Conservation (phyloP, 306 rosid genomes). For the Vigna unguiculata region DNA sequence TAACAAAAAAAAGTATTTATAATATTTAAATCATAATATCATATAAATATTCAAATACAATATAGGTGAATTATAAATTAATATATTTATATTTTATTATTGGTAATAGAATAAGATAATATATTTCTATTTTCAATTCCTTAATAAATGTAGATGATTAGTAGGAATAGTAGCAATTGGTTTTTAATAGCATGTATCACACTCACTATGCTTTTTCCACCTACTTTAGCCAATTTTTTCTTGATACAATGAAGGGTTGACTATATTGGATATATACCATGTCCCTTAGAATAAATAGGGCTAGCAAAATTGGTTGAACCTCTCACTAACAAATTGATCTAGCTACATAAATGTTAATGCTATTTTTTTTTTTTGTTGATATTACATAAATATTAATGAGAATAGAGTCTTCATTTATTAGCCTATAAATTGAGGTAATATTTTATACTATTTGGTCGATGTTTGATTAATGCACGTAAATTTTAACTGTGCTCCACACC, state of each 20-base stretch:
- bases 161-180: neutral
- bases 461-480: neutral
- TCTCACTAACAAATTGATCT: neutral
- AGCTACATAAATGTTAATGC: neutral
- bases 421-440: neutral
- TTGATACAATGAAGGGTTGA: neutral
- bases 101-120: too few species aligned
- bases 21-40: too few species aligned
- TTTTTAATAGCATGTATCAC: neutral
- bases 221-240: slow-evolving; percentile 2
- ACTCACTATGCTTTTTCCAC: neutral
- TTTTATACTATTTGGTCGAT: neutral
- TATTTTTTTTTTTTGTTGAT: neutral
- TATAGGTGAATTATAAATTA: neutral
- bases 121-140: neutral
- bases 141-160: neutral
- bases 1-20: too few species aligned
- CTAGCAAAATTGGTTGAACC: slow-evolving; percentile 2
- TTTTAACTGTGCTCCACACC: too few species aligned
- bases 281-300: neutral
- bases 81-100: neutral
- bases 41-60: too few species aligned
- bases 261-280: neutral
- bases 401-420: neutral
- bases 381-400: neutral